phyloP scores from a whole-genome alignment of 495 filamentous ascomycete genomes.

The Baudoinia panamericana region DNA sequence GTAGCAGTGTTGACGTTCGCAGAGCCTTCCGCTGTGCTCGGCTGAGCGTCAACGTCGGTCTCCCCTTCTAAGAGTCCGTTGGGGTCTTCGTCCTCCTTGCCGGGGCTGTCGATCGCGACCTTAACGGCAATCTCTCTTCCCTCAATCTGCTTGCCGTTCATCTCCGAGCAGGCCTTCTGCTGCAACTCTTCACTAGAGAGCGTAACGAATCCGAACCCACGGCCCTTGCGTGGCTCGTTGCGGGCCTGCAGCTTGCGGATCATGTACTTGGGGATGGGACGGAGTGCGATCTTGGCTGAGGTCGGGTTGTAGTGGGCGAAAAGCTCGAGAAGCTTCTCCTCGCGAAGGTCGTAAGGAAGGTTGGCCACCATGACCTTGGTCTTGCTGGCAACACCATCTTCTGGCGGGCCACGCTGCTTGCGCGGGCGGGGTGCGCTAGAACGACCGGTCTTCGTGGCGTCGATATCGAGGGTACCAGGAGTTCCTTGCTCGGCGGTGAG shows the following conservation, averaged over 20 bases:
- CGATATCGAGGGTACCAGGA: slow-evolving; percentile 31
- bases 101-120: slow-evolving; percentile 97
- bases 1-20: slow-evolving; percentile 33
- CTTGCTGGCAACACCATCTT: slow-evolving; percentile 96
- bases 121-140: slow-evolving; percentile 99
- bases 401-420: slow-evolving; percentile 82
- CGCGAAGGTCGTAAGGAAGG: slow-evolving; percentile 90
- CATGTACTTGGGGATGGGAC: slow-evolving; percentile 98
- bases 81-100: slow-evolving; percentile 82
- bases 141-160: slow-evolving; percentile 98
- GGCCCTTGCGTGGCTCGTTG: slow-evolving; percentile 96
- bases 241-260: slow-evolving; percentile 98
- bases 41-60: slow-evolving; percentile 16
- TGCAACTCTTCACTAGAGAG: slow-evolving; percentile 89
- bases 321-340: slow-evolving; percentile 98
- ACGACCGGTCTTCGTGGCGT: slow-evolving; percentile 33
- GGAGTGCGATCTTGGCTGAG: slow-evolving; percentile 94
- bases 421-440: slow-evolving; percentile 43
- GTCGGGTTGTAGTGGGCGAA: slow-evolving; percentile 79
- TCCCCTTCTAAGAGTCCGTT: slow-evolving; percentile 19
- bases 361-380: slow-evolving; percentile 99
- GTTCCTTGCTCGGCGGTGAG: slow-evolving; percentile 37
- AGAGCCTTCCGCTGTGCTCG: slow-evolving; percentile 24
- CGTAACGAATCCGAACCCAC: slow-evolving; percentile 96
- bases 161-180: slow-evolving; percentile 89